Conservation (phyloP, 345 rosid species). For the Litchi chinensis region DNA sequence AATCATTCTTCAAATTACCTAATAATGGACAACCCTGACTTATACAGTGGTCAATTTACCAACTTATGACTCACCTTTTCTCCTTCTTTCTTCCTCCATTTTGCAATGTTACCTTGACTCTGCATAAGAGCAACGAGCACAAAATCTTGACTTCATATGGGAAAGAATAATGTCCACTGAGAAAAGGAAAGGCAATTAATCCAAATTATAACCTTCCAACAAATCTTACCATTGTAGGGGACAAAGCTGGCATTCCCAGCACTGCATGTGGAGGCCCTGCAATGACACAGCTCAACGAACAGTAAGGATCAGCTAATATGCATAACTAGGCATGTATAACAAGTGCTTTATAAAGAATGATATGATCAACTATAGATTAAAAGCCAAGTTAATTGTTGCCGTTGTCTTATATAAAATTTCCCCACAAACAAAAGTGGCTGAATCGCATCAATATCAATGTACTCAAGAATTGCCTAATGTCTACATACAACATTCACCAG, state of each 20-base stretch:
- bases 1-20: slow-evolving; percentile 24
- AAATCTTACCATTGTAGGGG: slow-evolving; percentile 93
- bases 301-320: neutral
- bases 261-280: slow-evolving; percentile 68
- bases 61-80: slow-evolving; percentile 64
- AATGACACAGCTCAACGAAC: slow-evolving; percentile 23
- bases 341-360: neutral
- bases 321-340: neutral
- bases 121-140: slow-evolving; percentile 45
- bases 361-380: neutral
- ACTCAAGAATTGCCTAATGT: neutral
- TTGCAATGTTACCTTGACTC: slow-evolving; percentile 93
- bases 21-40: slow-evolving; percentile 7
- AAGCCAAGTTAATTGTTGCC: neutral
- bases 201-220: slow-evolving; percentile 1
- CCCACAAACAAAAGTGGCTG: neutral
- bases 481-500: neutral
- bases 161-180: slow-evolving; percentile 21
- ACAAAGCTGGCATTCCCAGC: slow-evolving; percentile 94
- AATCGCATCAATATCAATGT: neutral
- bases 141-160: slow-evolving; percentile 28
- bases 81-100: slow-evolving; percentile 96
- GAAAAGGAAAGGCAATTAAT: slow-evolving; percentile 2
- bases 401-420: neutral
- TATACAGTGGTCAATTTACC: neutral